These are phyloP conservation scores for Gnetum montanum DNA, from an alignment of 75 land plant species.

Conservation along the genomic window DNA sequence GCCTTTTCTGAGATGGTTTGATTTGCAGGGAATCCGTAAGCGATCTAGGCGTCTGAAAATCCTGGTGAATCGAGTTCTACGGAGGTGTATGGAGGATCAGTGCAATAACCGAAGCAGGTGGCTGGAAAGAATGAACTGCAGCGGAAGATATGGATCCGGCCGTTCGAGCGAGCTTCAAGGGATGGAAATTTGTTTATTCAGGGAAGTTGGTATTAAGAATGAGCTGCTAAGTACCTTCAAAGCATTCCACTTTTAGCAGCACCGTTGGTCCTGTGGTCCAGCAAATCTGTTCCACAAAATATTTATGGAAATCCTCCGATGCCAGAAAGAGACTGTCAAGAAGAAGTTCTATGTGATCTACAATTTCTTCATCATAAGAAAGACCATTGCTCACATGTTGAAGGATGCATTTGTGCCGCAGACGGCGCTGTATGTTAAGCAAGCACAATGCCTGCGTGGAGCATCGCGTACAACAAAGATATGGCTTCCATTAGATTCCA, in stretches of 20 bases:
- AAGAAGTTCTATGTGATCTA: conserved; percentile 89
- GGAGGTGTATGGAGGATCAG: conserved; percentile 63
- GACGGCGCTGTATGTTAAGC: no score
- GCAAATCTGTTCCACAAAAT: conserved; percentile 80
- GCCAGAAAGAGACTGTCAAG: conserved; percentile 73
- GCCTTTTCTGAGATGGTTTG: no score
- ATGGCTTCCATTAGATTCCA: no score
- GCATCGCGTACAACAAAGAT: no score
- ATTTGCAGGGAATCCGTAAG: no score
- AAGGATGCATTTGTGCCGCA: no score
- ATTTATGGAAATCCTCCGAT: conserved; percentile 37
- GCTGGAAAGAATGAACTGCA: conserved; percentile 79
- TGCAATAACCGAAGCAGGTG: conserved; percentile 66
- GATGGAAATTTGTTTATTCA: conserved; percentile 59
- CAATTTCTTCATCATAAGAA: conserved; percentile 88
- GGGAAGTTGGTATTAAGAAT: conserved; percentile 56
- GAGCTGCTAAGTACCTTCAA: conserved; percentile 87
- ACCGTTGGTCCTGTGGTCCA: conserved; percentile 89
- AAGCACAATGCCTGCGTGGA: no score
- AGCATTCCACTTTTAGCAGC: conserved; percentile 80
- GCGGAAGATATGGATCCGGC: conserved; percentile 89
- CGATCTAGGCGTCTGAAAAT: no score
- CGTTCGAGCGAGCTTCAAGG: conserved; percentile 68
- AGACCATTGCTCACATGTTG: conserved; percentile 88
- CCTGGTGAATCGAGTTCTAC: not conserved